These are phyloP conservation scores for Baudoinia panamericana DNA, from an alignment of 495 filamentous ascomycete genomes.

Conservation along the genomic window DNA sequence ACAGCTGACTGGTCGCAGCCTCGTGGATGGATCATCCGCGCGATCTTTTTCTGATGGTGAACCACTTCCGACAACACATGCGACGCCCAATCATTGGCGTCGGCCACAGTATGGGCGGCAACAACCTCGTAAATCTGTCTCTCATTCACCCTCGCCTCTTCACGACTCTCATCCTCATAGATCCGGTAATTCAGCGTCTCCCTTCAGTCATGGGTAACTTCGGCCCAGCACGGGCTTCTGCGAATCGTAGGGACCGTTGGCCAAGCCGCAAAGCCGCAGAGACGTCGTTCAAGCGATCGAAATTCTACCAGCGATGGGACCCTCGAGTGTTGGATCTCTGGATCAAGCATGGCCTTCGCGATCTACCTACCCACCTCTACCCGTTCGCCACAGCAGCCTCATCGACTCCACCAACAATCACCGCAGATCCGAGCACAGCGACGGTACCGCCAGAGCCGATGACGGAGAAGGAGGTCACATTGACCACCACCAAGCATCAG, in stretches of 20 bases:
- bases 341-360: constrained; percentile 30
- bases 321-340: constrained; percentile 29
- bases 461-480: constrained; percentile 26
- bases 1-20: constrained; percentile 21
- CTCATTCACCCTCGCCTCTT: constrained; percentile 76
- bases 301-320: constrained; percentile 34
- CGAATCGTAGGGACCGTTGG: constrained; percentile 28
- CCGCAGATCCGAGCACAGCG: constrained; percentile 17
- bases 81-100: constrained; percentile 77
- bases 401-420: constrained; percentile 4
- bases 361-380: constrained; percentile 29
- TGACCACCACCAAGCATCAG: constrained; percentile 30
- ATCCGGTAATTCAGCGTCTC: constrained; percentile 55
- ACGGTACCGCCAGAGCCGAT: constrained; percentile 16
- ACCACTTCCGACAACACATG: constrained; percentile 71
- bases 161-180: constrained; percentile 60
- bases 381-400: constrained; percentile 13
- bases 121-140: constrained; percentile 47
- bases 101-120: constrained; percentile 81
- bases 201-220: constrained; percentile 23
- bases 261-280: constrained; percentile 28
- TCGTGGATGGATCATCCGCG: constrained; percentile 75
- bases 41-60: constrained; percentile 79
- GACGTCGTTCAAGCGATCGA: constrained; percentile 25
- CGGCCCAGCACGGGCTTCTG: constrained; percentile 23